A percentile compares a stretch with the other conserved stretches of the same genome.
Evolutionary conservation across 768 basidiomycete species (phyloP).

Genomic region (Mycena rebaudengoi): DNA sequence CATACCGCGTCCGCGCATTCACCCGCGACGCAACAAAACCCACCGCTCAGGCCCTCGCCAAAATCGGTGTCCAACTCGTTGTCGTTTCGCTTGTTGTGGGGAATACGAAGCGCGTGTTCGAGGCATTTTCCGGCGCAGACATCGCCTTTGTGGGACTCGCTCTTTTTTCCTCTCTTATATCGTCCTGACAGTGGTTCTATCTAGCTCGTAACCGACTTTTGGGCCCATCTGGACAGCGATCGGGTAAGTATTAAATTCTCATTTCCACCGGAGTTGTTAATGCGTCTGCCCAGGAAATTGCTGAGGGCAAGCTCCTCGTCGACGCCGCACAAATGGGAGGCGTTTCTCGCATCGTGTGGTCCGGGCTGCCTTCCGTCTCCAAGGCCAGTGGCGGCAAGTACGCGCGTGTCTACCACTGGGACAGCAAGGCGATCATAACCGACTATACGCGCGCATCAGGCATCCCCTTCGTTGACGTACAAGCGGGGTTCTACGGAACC

Average conservation of each 20-base stretch:
- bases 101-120: too few species aligned
- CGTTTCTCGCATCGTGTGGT: slow-evolving; percentile 1
- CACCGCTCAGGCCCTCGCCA: too few species aligned
- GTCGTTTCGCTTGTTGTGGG: too few species aligned
- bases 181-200: too few species aligned
- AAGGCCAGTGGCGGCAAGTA: slow-evolving; percentile 2
- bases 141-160: too few species aligned
- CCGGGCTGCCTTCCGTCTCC: background rate
- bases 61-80: too few species aligned
- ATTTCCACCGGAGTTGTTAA: background rate
- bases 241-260: background rate
- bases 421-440: slow-evolving; percentile 2
- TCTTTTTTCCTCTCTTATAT: too few species aligned
- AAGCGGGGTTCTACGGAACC: background rate
- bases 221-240: background rate
- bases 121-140: too few species aligned
- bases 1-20: too few species aligned
- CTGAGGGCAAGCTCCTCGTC: slow-evolving; percentile 2
- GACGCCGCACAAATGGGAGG: slow-evolving; percentile 5
- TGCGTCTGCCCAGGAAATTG: background rate
- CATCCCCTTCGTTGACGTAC: slow-evolving; percentile 15
- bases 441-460: slow-evolving; percentile 3
- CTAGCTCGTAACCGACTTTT: background rate
- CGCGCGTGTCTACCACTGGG: background rate
- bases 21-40: too few species aligned